Conservation (phyloP, 1,284 basidiomycete genomes). For the Prillingera fragicola region DNA sequence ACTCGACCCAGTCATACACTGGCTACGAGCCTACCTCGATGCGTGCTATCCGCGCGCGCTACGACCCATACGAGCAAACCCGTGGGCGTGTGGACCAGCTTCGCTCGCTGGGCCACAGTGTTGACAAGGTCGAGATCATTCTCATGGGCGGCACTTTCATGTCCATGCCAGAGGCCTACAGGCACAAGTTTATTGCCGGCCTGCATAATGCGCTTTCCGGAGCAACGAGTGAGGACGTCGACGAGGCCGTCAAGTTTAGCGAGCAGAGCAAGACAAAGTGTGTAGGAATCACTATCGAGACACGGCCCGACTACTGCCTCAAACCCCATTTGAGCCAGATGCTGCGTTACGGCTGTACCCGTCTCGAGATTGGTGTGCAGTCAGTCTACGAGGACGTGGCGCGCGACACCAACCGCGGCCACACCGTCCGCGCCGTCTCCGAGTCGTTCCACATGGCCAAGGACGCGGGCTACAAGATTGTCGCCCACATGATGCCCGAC, state of each 20-base stretch:
- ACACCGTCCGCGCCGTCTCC: conserved; percentile 94
- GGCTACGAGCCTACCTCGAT: conserved; percentile 98
- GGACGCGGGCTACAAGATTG: conserved; percentile 98
- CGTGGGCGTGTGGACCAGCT: conserved; percentile 91
- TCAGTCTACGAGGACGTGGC: conserved; percentile 99
- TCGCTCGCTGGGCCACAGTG: conserved; percentile 87
- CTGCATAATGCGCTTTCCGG: conserved; percentile 96
- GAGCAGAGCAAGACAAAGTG: conserved; percentile 97
- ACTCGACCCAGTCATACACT: conserved; percentile 97
- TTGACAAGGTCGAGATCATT: conserved; percentile 99
- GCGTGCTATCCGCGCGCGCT: conserved; percentile 95
- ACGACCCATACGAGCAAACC: conserved; percentile 98
- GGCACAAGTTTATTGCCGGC: conserved; percentile 88
- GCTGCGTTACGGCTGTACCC: conserved; percentile 97
- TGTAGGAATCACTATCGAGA: conserved; percentile 99
- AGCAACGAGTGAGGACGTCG: conserved; percentile 85
- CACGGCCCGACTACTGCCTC: conserved; percentile 95
- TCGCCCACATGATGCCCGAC: conserved; percentile 98
- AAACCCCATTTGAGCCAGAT: conserved; percentile 97
- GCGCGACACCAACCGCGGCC: conserved; percentile 94
- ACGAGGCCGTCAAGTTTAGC: conserved; percentile 97
- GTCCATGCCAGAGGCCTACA: conserved; percentile 96
- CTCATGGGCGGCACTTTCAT: conserved; percentile 99
- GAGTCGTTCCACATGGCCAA: conserved; percentile 98
- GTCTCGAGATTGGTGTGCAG: conserved; percentile 97